These are phyloP conservation scores for Dentipellis fragilis DNA, from an alignment of 768 basidiomycete genomes.

Conservation along the genomic window DNA sequence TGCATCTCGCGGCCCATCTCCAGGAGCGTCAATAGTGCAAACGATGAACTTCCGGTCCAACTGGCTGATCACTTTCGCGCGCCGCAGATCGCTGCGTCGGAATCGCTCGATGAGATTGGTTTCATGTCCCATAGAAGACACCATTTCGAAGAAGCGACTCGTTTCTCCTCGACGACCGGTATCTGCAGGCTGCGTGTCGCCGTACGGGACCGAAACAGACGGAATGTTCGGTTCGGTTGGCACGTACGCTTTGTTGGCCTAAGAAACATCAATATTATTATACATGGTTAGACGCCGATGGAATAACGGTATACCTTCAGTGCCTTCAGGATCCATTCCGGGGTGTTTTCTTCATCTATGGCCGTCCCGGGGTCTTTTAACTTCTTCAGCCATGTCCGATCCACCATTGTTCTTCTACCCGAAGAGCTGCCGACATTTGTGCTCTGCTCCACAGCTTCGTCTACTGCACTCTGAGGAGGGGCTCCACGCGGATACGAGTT, in stretches of 20 bases:
- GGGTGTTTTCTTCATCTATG: conserved; percentile 23
- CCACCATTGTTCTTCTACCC: conserved; percentile 13
- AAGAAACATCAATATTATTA: not conserved
- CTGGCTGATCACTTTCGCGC: conserved; percentile 64
- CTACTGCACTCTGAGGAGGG: conserved; percentile 5
- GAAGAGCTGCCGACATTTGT: conserved; percentile 12
- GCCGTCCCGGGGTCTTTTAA: conserved; percentile 1
- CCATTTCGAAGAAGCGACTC: not conserved
- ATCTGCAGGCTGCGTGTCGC: not conserved
- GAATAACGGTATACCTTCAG: conserved; percentile 32
- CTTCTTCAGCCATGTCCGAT: conserved; percentile 2
- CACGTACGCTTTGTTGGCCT: not conserved
- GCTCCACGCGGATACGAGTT: conserved; percentile 40
- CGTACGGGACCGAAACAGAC: not conserved
- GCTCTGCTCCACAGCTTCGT: conserved; percentile 1
- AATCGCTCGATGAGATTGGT: conserved; percentile 21
- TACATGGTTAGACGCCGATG: not conserved
- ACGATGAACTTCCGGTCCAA: conserved; percentile 89
- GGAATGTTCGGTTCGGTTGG: not conserved
- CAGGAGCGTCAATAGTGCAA: conserved; percentile 39
- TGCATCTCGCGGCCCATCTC: conserved; percentile 11
- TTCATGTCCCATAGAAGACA: not conserved
- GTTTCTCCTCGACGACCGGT: not conserved
- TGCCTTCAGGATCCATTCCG: conserved; percentile 56
- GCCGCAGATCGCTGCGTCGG: conserved; percentile 40